These are phyloP conservation scores for Taphrina populina DNA, from an alignment of 1,139 yeast species.

Conservation along the genomic window DNA sequence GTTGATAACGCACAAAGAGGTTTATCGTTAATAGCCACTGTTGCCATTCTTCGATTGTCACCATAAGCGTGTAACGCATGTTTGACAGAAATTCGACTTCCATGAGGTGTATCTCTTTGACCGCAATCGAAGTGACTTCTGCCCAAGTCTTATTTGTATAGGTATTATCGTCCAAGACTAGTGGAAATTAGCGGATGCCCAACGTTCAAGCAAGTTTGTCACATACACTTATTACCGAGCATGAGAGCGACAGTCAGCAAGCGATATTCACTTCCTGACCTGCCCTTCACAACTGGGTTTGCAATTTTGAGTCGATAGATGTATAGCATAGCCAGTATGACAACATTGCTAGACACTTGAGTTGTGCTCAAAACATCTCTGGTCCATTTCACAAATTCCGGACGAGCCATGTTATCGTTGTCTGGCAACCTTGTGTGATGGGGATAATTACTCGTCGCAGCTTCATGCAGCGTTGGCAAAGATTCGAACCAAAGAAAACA, in stretches of 20 bases:
- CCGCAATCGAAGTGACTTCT: slow-evolving; percentile 75
- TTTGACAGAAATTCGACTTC: slow-evolving; percentile 54
- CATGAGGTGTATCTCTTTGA: slow-evolving; percentile 58
- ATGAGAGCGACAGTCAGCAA: slow-evolving; percentile 67
- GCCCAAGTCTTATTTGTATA: slow-evolving; percentile 92
- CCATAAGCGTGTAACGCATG: slow-evolving; percentile 43
- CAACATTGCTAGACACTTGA: slow-evolving; percentile 45
- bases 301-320: slow-evolving; percentile 43
- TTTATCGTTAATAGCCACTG: slow-evolving; percentile 25
- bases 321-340: slow-evolving; percentile 46
- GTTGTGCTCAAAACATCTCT: slow-evolving; percentile 43
- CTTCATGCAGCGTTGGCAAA: slow-evolving; percentile 28
- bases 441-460: slow-evolving; percentile 28
- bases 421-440: slow-evolving; percentile 21
- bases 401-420: slow-evolving; percentile 15
- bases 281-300: slow-evolving; percentile 43
- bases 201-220: background rate
- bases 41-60: slow-evolving; percentile 31
- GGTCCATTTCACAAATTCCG: slow-evolving; percentile 33
- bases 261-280: slow-evolving; percentile 53
- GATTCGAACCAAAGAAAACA: slow-evolving; percentile 34
- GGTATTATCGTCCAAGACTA: slow-evolving; percentile 78
- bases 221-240: slow-evolving; percentile 68
- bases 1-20: slow-evolving; percentile 29
- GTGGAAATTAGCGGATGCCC: slow-evolving; percentile 41